A percentile compares a stretch with the other conserved stretches of the same genome.
These are phyloP conservation scores for Kokia cookei DNA, from an alignment of 441 rosid genomes.

Conservation along the genomic window DNA sequence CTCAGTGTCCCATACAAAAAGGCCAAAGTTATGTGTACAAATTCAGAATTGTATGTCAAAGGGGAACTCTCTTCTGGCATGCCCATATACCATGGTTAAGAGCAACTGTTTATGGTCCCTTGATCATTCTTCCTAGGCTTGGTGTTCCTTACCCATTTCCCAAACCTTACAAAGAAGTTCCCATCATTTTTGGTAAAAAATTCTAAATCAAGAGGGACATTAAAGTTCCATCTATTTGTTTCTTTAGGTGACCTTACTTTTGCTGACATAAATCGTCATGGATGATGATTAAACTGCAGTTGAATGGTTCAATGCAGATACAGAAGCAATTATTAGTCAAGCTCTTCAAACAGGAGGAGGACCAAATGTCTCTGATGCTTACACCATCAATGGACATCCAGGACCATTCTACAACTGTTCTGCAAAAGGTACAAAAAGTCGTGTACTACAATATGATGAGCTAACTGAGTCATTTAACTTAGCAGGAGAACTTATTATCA, in stretches of 20 bases:
- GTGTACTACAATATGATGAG: neutral
- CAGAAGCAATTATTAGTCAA: conserved; percentile 47
- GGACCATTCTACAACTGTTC: conserved; percentile 53
- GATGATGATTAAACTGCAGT: conserved; percentile 24
- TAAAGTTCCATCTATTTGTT: conserved; percentile 2
- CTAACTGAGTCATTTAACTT: neutral
- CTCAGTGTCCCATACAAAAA: conserved; percentile 54
- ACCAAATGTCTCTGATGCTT: conserved; percentile 58
- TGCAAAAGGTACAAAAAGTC: conserved; percentile 19
- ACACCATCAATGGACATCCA: conserved; percentile 50
- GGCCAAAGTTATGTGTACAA: conserved; percentile 50
- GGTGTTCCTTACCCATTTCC: conserved; percentile 42
- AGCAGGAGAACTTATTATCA: neutral
- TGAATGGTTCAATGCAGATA: conserved; percentile 50
- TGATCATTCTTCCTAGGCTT: conserved; percentile 40
- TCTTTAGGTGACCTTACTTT: neutral
- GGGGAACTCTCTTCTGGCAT: conserved; percentile 50
- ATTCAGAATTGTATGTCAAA: conserved; percentile 44
- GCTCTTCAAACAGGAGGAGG: conserved; percentile 54
- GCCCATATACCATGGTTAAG: conserved; percentile 60
- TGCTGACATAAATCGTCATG: neutral
- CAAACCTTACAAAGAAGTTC: conserved; percentile 51
- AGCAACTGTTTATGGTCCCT: conserved; percentile 45
- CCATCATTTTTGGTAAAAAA: conserved; percentile 39
- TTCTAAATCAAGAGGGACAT: neutral